phyloP scores from a whole-genome alignment of 768 basidiomycete genomes.

The Lactifluus echinatus region DNA sequence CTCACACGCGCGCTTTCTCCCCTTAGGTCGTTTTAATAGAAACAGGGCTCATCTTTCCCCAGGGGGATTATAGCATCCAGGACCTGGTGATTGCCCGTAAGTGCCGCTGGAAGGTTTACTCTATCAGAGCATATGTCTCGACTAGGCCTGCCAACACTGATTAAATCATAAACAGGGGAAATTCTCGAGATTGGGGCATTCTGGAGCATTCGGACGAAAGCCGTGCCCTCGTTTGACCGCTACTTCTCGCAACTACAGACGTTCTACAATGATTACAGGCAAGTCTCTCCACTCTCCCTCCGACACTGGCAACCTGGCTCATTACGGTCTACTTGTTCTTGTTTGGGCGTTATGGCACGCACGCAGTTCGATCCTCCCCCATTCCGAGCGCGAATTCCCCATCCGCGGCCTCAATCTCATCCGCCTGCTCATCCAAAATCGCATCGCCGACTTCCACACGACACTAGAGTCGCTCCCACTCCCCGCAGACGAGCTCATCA shows the following conservation, averaged over 20 bases:
- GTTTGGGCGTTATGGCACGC: not conserved
- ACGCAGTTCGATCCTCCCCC: conserved; percentile 61
- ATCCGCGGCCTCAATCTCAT: conserved; percentile 92
- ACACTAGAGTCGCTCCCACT: conserved; percentile 82
- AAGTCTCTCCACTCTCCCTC: not conserved
- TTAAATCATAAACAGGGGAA: too few species aligned
- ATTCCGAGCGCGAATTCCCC: conserved; percentile 79
- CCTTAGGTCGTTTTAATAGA: conserved; percentile 70
- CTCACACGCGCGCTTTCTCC: not conserved
- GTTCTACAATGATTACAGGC: conserved; percentile 85
- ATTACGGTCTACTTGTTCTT: too few species aligned
- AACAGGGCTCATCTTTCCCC: conserved; percentile 68
- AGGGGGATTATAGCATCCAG: conserved; percentile 48
- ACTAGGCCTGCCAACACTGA: too few species aligned
- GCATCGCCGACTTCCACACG: conserved; percentile 97
- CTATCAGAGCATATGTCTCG: too few species aligned
- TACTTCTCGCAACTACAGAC: conserved; percentile 89
- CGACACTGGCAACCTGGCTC: too few species aligned
- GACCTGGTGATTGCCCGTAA: conserved; percentile 41
- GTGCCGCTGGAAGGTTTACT: not conserved
- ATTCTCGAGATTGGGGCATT: conserved; percentile 94
- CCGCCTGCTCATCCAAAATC: conserved; percentile 88
- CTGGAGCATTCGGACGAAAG: conserved; percentile 82
- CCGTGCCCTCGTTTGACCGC: conserved; percentile 89
- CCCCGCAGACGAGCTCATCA: conserved; percentile 54